These are phyloP conservation scores for Edaphochlamys debaryana DNA, from an alignment of 139 green algal genomes.

Conservation along the genomic window DNA sequence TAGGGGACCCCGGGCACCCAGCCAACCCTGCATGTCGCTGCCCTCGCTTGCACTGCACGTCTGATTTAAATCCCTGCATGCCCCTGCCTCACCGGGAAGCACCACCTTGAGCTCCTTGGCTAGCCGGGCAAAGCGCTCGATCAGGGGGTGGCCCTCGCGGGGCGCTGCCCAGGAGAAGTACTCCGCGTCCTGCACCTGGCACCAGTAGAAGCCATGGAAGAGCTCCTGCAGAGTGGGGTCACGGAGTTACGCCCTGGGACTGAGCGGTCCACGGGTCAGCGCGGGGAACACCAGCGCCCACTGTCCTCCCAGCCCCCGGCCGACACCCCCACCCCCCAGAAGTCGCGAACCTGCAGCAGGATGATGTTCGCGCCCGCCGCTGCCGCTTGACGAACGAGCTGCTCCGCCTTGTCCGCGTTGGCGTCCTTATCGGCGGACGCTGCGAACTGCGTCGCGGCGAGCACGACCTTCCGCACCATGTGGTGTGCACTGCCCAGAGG, in stretches of 20 bases:
- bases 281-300: too few species aligned
- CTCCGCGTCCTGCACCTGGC: conserved; percentile 62
- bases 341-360: conserved; percentile 60
- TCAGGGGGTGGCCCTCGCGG: conserved; percentile 56
- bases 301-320: too few species aligned
- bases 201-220: conserved; percentile 76
- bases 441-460: conserved; percentile 38
- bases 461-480: neutral
- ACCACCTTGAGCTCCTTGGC: conserved; percentile 76
- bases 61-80: too few species aligned
- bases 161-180: conserved; percentile 62
- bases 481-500: too few species aligned
- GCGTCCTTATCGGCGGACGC: neutral
- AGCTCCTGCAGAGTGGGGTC: conserved; percentile 62
- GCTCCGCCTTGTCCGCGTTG: conserved; percentile 62
- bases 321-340: too few species aligned
- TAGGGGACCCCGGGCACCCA: too few species aligned
- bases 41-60: too few species aligned
- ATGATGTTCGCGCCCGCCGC: conserved; percentile 75
- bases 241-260: too few species aligned
- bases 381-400: conserved; percentile 64
- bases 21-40: neutral
- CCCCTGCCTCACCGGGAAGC: conserved; percentile 45
- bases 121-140: conserved; percentile 59
- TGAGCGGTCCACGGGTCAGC: too few species aligned